Evolutionary conservation across 768 basidiomycete genomes (phyloP).

Genomic region (Rhizopogon vinicolor): DNA sequence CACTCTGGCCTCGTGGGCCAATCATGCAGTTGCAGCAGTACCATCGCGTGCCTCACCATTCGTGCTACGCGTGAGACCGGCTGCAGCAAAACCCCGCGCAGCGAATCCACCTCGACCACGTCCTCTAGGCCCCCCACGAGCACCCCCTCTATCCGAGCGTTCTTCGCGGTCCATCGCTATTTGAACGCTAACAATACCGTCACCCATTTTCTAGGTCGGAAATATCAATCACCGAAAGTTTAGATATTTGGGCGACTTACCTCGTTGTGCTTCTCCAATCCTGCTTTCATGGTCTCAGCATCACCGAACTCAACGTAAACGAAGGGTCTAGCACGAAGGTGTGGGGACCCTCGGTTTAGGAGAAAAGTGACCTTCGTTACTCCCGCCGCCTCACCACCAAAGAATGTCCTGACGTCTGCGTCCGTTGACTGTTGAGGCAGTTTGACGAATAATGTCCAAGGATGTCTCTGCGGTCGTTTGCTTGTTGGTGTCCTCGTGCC

Average conservation of each 20-base stretch:
- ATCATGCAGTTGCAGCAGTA: slow-evolving; percentile 22
- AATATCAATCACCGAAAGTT: slow-evolving; percentile 6
- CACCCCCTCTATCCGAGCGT: slow-evolving; percentile 28
- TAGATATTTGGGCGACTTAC: slow-evolving; percentile 34
- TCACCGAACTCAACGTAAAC: slow-evolving; percentile 90
- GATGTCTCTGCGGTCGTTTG: slow-evolving; percentile 58
- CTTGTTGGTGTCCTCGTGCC: slow-evolving; percentile 72
- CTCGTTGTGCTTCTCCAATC: slow-evolving; percentile 68
- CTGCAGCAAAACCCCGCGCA: slow-evolving; percentile 63
- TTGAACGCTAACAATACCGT: slow-evolving; percentile 59
- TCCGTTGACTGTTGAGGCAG: slow-evolving; percentile 53
- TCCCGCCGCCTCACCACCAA: slow-evolving; percentile 62
- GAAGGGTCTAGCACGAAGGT: slow-evolving; percentile 46
- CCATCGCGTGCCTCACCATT: slow-evolving; percentile 25
- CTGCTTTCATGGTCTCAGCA: slow-evolving; percentile 80
- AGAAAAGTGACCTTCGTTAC: slow-evolving; percentile 60
- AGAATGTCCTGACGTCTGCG: slow-evolving; percentile 69
- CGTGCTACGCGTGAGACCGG: slow-evolving; percentile 49
- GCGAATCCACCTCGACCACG: slow-evolving; percentile 51
- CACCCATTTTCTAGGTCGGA: slow-evolving; percentile 59
- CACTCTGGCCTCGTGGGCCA: slow-evolving; percentile 7
- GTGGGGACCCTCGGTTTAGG: slow-evolving; percentile 26
- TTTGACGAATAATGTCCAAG: slow-evolving; percentile 85
- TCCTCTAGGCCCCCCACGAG: slow-evolving; percentile 50
- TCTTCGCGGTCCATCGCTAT: slow-evolving; percentile 59